Evolutionary conservation across 345 rosid genomes (phyloP), one percentile per base, ranked within the genome.

Genomic region (Cardamine chenopodiifolia): DNA sequence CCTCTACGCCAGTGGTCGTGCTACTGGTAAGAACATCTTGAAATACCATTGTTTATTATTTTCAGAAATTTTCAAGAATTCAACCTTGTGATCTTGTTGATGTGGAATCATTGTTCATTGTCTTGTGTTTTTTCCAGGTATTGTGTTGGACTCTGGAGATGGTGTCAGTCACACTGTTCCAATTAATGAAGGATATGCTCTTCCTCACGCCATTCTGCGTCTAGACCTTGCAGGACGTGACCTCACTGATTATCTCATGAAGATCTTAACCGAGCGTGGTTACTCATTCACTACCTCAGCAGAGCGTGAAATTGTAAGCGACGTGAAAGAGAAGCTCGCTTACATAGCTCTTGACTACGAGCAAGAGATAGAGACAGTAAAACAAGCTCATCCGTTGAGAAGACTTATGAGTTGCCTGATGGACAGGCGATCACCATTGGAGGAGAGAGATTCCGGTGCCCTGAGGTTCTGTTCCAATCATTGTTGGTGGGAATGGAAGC

Each of bases 141-240:
- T 85, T 40, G 86, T 83, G 64, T 72, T 83, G 81, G 89, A 86
- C 74, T 83, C 89, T 56, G 87, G 85, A 63, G 87, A 80, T 26
- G 87, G 87, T 35, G 88, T 85, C 48, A 80, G 84, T 48, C 88
- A 85, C 72, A 85, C 88, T 0, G 88, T 85, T 73, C 88, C 86
- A 22, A 83, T 86, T 40, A 82, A 83, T 10, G 89, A 20, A 85
- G 89, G 89, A 32, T 85, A 83, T 59, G 87, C 87, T 18, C 89
- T 83, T 32, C 87, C 89, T 20, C 87, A 84, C 68, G 89, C 89
- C 17, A 86, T 86, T 73, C 86, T 84, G 50, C 79, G 86, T 79
- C 83, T 84, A 45, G 87, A 86, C 64, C 82, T 82, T 47, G 89
- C 89, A 45, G 89, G 87, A 0, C 81, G 89, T 45, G 89, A 84